Conservation (phyloP, 768 basidiomycete genomes). For the Kwoniella bestiolae region DNA sequence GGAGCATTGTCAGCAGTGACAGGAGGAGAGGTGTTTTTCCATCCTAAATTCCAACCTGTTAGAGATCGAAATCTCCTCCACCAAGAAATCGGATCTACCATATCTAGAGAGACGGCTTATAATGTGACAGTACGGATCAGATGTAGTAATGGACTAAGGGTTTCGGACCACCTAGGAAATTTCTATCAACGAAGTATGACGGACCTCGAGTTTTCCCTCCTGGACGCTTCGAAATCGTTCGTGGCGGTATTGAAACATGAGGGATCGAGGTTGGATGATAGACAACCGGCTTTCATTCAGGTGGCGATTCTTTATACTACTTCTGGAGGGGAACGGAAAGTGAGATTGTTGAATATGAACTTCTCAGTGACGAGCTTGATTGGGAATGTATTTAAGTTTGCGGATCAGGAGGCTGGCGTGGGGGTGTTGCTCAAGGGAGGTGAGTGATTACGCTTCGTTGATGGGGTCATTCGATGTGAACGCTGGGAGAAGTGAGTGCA, state of each 20-base stretch:
- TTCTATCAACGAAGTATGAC: constrained; percentile 61
- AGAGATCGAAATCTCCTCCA: constrained; percentile 69
- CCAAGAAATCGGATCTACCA: constrained; percentile 71
- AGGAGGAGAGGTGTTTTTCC: constrained; percentile 89
- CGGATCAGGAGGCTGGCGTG: constrained; percentile 84
- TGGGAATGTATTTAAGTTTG: constrained; percentile 87
- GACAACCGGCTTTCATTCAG: constrained; percentile 77
- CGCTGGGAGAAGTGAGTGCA: too few species aligned
- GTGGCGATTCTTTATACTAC: constrained; percentile 87
- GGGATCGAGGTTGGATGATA: constrained; percentile 66
- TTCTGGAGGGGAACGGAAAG: constrained; percentile 73
- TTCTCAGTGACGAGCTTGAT: constrained; percentile 79
- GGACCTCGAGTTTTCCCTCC: constrained; percentile 75
- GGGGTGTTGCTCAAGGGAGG: constrained; percentile 77
- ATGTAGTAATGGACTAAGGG: constrained; percentile 70
- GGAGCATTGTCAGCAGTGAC: constrained; percentile 72
- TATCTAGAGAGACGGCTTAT: constrained; percentile 74
- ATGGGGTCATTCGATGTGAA: too few species aligned
- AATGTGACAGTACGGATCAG: constrained; percentile 80
- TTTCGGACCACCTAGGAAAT: constrained; percentile 56
- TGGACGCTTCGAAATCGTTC: constrained; percentile 82
- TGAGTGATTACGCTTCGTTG: too few species aligned
- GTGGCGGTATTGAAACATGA: constrained; percentile 76
- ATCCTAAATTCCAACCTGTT: constrained; percentile 79
- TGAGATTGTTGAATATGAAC: constrained; percentile 83